Conservation (phyloP, 1,284 basidiomycete species). For the Ceratobasidium sp. region DNA sequence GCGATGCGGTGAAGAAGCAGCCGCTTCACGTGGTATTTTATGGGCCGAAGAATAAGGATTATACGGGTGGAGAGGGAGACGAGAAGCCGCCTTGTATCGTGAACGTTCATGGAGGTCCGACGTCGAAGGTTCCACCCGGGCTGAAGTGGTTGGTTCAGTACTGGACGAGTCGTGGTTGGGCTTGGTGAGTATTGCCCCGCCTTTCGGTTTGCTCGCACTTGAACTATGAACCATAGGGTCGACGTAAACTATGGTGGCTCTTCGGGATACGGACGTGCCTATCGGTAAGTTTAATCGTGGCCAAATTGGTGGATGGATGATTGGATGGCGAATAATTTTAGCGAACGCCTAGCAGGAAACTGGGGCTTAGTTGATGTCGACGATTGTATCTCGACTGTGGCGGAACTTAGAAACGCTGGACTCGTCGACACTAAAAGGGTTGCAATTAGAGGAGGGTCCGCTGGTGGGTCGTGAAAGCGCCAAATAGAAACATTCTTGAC, state of each 20-base stretch:
- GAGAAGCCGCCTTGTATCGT: slow-evolving; percentile 74
- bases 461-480: slow-evolving; percentile 52
- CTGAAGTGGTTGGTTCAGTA: slow-evolving; percentile 67
- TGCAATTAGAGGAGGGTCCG: slow-evolving; percentile 68
- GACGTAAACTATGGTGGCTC: slow-evolving; percentile 78
- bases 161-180: slow-evolving; percentile 74
- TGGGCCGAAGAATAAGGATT: slow-evolving; percentile 69
- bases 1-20: slow-evolving; percentile 53
- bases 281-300: slow-evolving; percentile 55
- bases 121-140: slow-evolving; percentile 58
- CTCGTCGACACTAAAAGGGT: slow-evolving; percentile 66
- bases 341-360: slow-evolving; percentile 65
- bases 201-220: background rate
- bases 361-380: slow-evolving; percentile 76
- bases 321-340: slow-evolving; percentile 44
- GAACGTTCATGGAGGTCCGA: slow-evolving; percentile 74
- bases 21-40: slow-evolving; percentile 69
- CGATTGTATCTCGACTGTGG: slow-evolving; percentile 67
- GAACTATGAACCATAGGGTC: slow-evolving; percentile 57
- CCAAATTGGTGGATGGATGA: background rate
- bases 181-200: slow-evolving; percentile 53
- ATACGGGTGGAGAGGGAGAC: slow-evolving; percentile 58
- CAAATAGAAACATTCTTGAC: background rate
- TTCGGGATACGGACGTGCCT: slow-evolving; percentile 70
- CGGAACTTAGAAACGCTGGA: slow-evolving; percentile 57